A percentile compares a stretch with the other conserved stretches of the same genome.
These are phyloP conservation scores for Persicaria tinctoria DNA, from an alignment of 148 eudicot genomes.

Conservation along the genomic window DNA sequence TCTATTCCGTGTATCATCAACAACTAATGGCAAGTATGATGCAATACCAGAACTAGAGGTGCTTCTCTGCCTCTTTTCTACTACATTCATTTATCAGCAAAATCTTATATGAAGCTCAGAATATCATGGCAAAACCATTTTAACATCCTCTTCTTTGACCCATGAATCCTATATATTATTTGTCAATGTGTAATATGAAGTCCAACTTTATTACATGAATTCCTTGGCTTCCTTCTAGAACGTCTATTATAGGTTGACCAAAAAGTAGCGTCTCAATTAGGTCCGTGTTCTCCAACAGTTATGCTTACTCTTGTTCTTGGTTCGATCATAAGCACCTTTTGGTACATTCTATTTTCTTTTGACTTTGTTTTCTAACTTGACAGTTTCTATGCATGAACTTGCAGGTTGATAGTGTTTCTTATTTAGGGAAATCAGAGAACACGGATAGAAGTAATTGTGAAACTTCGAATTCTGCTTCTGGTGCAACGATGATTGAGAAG, in stretches of 20 bases:
- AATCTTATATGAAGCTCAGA: neutral
- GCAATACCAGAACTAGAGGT: conserved; percentile 69
- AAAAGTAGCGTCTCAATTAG: neutral
- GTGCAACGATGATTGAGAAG: conserved; percentile 9
- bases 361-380: neutral
- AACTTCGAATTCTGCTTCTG: conserved; percentile 16
- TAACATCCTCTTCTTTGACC: neutral
- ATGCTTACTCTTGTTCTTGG: neutral
- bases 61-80: conserved; percentile 4
- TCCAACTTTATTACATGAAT: neutral
- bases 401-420: conserved; percentile 62
- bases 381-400: conserved; percentile 16
- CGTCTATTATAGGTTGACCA: neutral
- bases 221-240: neutral
- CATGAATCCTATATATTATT: neutral
- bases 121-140: neutral
- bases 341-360: neutral
- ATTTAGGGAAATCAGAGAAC: conserved; percentile 23
- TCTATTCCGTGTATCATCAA: conserved; percentile 70
- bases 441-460: conserved; percentile 19
- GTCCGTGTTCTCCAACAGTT: neutral
- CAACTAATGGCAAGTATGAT: conserved; percentile 80
- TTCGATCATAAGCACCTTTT: neutral
- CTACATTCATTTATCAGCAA: neutral
- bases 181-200: neutral